Evolutionary conservation across 805 yeast species (phyloP), one percentile per base, ranked within the genome.

Genomic region (Hanseniaspora vineae): DNA sequence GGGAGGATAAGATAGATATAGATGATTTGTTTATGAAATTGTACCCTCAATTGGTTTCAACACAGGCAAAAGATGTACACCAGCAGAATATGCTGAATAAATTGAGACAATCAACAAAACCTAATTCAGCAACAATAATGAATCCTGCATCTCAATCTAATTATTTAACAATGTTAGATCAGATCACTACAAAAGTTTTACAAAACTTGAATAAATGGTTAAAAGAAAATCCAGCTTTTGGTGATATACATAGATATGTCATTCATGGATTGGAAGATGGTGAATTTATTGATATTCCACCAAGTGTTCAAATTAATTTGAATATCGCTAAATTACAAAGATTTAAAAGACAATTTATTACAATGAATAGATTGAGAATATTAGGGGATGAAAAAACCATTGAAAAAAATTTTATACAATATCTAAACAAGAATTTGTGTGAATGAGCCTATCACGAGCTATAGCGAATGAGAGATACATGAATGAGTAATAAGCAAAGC

Each of bases 91-190:
- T 19, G 44, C 60, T 84, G 51, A 71, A 76, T 45, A 73, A 76
- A 13, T 35, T 47, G 13, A 46, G 44, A 12, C 49, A 47, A 61
- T 73, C 84, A 46, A 71, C 84, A 47, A 76, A 80, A 10, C 94
- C 96, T 4, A 90, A 87, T 58, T 80, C 82, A 37, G 94, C 96
- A 2, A 89, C 97, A 0, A 65, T 83, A 35, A 65, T 86, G 42
- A 87, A 84, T 59, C 85, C 95, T 1, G 89, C 95, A 0, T 72
- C 84, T 0, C 80, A 83, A 8, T 74, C 81, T 14, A 78, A 84
- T 61, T 89, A 83, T 57, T 66, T 47, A 15, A 47, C 44, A 43
- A 33, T 44, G 23, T 19, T 47, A 12, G 44, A 47, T 40, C 33
- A 40, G 12, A 47, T 40, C 2, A 39, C 46, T 5, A 33, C 49